These are phyloP conservation scores for Colletotrichum sidae DNA, from an alignment of 2,329 filamentous ascomycete species.

Conservation along the genomic window DNA sequence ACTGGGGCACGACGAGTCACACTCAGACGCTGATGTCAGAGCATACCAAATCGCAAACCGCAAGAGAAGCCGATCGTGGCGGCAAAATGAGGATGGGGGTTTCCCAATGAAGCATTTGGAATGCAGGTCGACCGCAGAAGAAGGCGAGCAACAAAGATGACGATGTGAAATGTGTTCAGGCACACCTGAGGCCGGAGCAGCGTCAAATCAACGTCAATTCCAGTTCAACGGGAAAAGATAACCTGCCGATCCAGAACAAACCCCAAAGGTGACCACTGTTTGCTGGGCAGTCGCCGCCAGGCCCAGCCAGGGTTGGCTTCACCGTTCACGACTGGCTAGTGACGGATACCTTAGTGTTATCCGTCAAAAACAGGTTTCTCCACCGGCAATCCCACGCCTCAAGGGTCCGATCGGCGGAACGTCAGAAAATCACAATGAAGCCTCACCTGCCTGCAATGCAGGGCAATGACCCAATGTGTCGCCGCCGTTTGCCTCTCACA, in stretches of 20 bases:
- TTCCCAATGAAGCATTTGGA: no score
- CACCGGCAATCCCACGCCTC: slow-evolving; percentile 8
- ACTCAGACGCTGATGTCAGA: no score
- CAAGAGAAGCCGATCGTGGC: no score
- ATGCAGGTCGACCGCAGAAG: no score
- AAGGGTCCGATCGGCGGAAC: slow-evolving; percentile 34
- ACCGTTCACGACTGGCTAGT: slow-evolving; percentile 19
- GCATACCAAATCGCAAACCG: no score
- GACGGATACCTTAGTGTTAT: slow-evolving; percentile 12
- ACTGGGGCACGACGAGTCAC: no score
- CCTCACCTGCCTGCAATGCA: neutral
- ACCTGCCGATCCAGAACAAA: slow-evolving; percentile 1
- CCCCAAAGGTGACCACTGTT: slow-evolving; percentile 8
- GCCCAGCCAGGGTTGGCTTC: slow-evolving; percentile 18
- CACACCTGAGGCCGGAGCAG: no score
- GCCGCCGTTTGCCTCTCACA: neutral
- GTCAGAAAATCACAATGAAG: slow-evolving; percentile 1
- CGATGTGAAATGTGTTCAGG: no score
- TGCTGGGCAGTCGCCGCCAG: neutral
- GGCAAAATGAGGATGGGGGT: no score
- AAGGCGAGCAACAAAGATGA: no score
- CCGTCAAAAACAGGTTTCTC: neutral
- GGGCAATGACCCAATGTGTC: neutral
- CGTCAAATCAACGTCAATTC: slow-evolving; percentile 8
- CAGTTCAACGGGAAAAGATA: slow-evolving; percentile 13